Base-by-base conservation (phyloP, 2,329 filamentous ascomycete genomes). In the Xylaria sp. region DNA sequence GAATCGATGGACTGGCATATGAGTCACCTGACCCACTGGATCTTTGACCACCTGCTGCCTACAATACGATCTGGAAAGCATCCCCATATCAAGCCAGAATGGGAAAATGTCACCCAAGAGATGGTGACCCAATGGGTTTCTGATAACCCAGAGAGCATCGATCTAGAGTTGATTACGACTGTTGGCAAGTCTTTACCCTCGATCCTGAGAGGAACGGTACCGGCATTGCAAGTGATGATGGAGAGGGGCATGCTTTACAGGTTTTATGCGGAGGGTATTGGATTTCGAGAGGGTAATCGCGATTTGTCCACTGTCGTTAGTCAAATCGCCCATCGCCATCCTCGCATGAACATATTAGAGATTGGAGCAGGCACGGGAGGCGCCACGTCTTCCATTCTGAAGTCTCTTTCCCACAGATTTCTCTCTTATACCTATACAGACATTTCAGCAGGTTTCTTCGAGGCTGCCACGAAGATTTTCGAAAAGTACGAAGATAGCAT, bases 301-400 rank as follows among this genome's bases (percentile, higher is more conserved):
- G 61, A 53, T 52, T 19, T 57, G 9, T 35, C 37, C 33, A 40
- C 21, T 4, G 33, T 33, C 3, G 52, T 67, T 8, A 65, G 55
- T 25, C 62, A 67, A 31, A 53, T 67, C 17, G 28, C 43, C 2
- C 25, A 65, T 31, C 58, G 62, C 5, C 55, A 67, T 52, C 59
- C 57, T 11, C 54, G 62, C n/a, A 59, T 67, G 63, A 60, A 65
- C 33, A 60, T 67, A 19, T 42, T 67, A 0, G 64, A 64, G 42
- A 56, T 59, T 31, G 51, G 51, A 8, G 51, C 51, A 11, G 51
- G 51, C 23, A 53, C 51, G 15, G 51, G 51, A 9, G 51, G 37
- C 5, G 37, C 51, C 21, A 53, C 51, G 33, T 31, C 31, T 11
- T 35, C 51, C 17, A 17, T 53, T 9, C 28, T 53, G 15, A 43